Evolutionary conservation across 371 early-diverging fungal species (phyloP).

Genomic region (Syncephalis fuscata): DNA sequence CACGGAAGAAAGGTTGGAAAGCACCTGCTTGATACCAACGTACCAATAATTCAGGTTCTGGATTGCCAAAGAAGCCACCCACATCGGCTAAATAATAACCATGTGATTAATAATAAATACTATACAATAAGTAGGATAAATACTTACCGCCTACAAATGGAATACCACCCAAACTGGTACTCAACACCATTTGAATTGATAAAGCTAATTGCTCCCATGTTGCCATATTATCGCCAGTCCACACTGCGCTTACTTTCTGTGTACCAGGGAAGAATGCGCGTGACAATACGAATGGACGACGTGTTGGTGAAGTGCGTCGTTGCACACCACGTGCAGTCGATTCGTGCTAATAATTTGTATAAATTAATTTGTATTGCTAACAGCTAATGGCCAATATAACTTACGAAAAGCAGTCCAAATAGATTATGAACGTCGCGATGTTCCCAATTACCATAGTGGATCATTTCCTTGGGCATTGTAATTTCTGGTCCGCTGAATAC

Average conservation of each 20-base stretch:
- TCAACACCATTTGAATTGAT: conserved; percentile 66
- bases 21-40: conserved; percentile 88
- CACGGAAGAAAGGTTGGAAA: conserved; percentile 87
- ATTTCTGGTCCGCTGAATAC: conserved; percentile 86
- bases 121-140: neutral
- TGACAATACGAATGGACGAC: conserved; percentile 73
- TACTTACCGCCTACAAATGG: conserved; percentile 40
- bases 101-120: neutral
- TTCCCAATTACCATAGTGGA: conserved; percentile 61
- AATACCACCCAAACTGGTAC: conserved; percentile 55
- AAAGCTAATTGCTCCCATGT: conserved; percentile 62
- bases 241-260: conserved; percentile 74
- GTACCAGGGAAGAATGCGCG: conserved; percentile 84
- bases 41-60: conserved; percentile 46
- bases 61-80: conserved; percentile 86
- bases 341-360: conserved; percentile 17
- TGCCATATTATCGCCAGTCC: conserved; percentile 87
- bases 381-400: no score
- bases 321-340: conserved; percentile 34
- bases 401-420: conserved; percentile 44
- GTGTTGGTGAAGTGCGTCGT: conserved; percentile 24
- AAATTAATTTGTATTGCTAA: no score
- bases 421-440: conserved; percentile 83
- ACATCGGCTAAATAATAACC: conserved; percentile 43
- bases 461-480: conserved; percentile 78